These are phyloP conservation scores for Loxodes magnus DNA, from an alignment of 73 alveolate genomes.

Conservation along the genomic window DNA sequence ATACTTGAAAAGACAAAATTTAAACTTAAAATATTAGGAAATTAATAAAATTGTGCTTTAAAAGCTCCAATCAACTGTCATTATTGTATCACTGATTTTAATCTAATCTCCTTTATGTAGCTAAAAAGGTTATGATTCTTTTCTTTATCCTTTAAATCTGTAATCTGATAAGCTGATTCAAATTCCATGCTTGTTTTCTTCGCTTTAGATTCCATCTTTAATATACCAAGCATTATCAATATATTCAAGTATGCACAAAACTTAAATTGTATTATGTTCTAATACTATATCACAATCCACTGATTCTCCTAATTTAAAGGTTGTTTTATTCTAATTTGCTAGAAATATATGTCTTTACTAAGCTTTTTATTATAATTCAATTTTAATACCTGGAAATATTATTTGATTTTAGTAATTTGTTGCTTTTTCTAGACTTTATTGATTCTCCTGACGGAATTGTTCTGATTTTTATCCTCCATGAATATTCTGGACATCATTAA, in stretches of 20 bases:
- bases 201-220: neutral
- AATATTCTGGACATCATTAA: no score
- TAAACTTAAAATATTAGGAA: no score
- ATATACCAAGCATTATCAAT: neutral
- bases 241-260: neutral
- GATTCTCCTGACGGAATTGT: no score
- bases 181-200: neutral
- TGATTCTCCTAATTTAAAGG: neutral
- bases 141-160: neutral
- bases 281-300: neutral
- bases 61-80: constrained; percentile 5
- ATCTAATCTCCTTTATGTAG: neutral
- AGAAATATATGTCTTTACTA: no score
- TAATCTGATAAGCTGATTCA: neutral
- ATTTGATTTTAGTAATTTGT: no score
- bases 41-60: no score
- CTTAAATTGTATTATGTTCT: constrained; percentile 2
- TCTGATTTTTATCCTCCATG: no score
- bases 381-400: no score
- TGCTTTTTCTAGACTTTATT: no score
- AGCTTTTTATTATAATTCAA: no score
- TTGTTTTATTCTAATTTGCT: neutral
- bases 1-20: no score
- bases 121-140: constrained; percentile 2
- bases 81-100: neutral